phyloP scores from a whole-genome alignment of 495 filamentous ascomycete genomes.

The Aspergillus saccharolyticus region DNA sequence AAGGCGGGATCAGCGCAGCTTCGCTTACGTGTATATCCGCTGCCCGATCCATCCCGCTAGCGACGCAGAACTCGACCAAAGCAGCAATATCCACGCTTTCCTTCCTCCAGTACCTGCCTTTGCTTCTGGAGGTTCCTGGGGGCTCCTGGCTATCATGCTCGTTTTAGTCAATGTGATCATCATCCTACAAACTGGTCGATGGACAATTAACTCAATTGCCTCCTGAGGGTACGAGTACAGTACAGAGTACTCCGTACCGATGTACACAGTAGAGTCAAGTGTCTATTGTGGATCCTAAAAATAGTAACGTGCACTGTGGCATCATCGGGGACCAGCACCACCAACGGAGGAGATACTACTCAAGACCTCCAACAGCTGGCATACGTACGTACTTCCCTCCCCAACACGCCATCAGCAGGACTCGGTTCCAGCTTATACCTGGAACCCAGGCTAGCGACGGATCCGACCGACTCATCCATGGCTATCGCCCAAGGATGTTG shows the following conservation, averaged over 20 bases:
- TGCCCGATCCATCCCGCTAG: conserved; percentile 21
- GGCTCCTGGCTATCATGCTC: neutral
- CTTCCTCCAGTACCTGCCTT: neutral
- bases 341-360: neutral
- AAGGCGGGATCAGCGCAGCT: conserved; percentile 6
- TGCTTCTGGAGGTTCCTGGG: neutral
- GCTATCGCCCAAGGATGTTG: conserved; percentile 1
- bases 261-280: too few relatives aligned
- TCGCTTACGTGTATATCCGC: conserved; percentile 12
- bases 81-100: conserved; percentile 20
- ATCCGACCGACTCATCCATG: neutral
- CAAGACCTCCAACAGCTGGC: neutral
- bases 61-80: conserved; percentile 13
- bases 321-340: neutral
- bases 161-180: neutral
- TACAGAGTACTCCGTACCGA: neutral
- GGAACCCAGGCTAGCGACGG: neutral
- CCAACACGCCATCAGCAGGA: neutral
- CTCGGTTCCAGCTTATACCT: neutral
- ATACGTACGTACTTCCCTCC: neutral
- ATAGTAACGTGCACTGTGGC: neutral
- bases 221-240: neutral
- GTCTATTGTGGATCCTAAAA: neutral
- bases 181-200: neutral
- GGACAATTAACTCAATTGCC: neutral